These are phyloP conservation scores for Theobroma cacao DNA, from an alignment of 345 rosid genomes.

Conservation along the genomic window DNA sequence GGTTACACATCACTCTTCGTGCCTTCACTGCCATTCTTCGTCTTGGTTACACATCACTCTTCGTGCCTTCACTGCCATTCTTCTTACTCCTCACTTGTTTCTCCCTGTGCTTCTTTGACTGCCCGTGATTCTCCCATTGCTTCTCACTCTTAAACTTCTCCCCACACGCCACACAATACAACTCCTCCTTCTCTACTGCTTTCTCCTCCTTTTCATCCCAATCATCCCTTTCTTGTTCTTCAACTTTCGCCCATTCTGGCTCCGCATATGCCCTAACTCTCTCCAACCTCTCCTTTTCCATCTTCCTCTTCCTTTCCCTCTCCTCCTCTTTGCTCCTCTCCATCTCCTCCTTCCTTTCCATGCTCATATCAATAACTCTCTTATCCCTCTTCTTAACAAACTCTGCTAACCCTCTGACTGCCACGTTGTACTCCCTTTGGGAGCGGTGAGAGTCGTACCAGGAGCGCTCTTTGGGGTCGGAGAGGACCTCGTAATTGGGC, in stretches of 20 bases:
- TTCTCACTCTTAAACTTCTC: constrained; percentile 93
- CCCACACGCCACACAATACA: constrained; percentile 81
- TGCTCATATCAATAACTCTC: constrained; percentile 77
- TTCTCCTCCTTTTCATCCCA: constrained; percentile 39
- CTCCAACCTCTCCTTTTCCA: constrained; percentile 70
- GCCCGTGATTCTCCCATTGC: constrained; percentile 97
- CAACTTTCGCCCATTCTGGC: constrained; percentile 63
- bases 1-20: no score
- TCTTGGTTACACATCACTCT: constrained; percentile 16
- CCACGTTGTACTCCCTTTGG: constrained; percentile 80
- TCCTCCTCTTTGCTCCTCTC: constrained; percentile 63
- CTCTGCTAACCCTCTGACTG: constrained; percentile 73
- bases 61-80: constrained; percentile 29
- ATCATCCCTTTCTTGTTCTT: constrained; percentile 41
- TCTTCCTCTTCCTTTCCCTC: constrained; percentile 58
- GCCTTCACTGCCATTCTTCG: no score
- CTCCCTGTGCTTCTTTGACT: constrained; percentile 96
- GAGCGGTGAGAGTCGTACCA: constrained; percentile 97
- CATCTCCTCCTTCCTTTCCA: constrained; percentile 62
- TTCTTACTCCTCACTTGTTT: constrained; percentile 50
- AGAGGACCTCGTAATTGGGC: constrained; percentile 86
- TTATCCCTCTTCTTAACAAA: constrained; percentile 94
- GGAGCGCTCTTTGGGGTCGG: constrained; percentile 87
- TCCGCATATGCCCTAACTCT: constrained; percentile 50
- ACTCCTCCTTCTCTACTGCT: constrained; percentile 42